Percentiles rank a stretch among this genome's conserved stretches.
Conservation (phyloP, 768 basidiomycete species). For the Rubroboletus pulcherrimus region DNA sequence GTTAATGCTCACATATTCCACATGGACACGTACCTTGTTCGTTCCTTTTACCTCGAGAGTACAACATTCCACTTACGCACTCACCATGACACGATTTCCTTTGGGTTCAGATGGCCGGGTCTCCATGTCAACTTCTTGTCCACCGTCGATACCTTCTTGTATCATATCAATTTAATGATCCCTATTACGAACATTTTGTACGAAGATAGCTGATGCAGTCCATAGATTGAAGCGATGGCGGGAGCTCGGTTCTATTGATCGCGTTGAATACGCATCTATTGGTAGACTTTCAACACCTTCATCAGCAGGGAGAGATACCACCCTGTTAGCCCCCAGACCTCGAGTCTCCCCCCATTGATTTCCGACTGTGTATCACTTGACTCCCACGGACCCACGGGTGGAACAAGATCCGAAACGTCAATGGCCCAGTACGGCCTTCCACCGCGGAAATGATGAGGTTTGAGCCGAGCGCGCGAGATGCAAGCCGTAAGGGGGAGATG, state of each 20-base stretch:
- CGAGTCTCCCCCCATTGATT: slow-evolving; percentile 46
- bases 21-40: slow-evolving; percentile 12
- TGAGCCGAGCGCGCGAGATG: slow-evolving; percentile 44
- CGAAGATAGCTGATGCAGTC: background rate
- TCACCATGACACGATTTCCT: slow-evolving; percentile 10
- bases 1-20: slow-evolving; percentile 27
- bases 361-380: slow-evolving; percentile 37
- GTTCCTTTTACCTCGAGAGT: slow-evolving; percentile 9
- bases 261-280: slow-evolving; percentile 17
- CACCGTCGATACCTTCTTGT: slow-evolving; percentile 19
- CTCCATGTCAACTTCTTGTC: slow-evolving; percentile 16
- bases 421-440: slow-evolving; percentile 58
- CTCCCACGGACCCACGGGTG: slow-evolving; percentile 28
- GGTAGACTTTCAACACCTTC: slow-evolving; percentile 49
- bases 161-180: slow-evolving; percentile 21
- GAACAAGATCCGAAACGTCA: slow-evolving; percentile 58
- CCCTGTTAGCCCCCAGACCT: slow-evolving; percentile 82
- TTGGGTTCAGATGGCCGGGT: slow-evolving; percentile 11
- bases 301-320: slow-evolving; percentile 73
- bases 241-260: background rate
- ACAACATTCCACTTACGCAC: slow-evolving; percentile 18
- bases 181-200: background rate
- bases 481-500: slow-evolving; percentile 63
- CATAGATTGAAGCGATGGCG: background rate
- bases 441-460: slow-evolving; percentile 52